Conservation (phyloP, 176 grass and related monocot species). For the Bonia amplexicaulis region DNA sequence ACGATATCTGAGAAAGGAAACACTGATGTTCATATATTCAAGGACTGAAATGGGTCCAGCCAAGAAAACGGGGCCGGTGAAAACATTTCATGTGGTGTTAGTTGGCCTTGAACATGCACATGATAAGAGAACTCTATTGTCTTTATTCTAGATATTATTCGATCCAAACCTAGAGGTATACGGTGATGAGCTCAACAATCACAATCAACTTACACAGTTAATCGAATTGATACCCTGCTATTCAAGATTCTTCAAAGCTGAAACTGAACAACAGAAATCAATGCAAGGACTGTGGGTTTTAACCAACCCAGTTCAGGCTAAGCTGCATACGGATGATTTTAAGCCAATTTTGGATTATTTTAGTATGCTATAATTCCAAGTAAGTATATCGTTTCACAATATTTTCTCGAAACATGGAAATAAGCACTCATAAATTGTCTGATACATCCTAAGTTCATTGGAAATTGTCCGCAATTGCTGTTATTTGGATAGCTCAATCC, state of each 20-base stretch:
- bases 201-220: constrained; percentile 21
- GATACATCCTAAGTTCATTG: neutral
- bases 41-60: constrained; percentile 19
- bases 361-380: neutral
- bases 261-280: constrained; percentile 9
- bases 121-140: constrained; percentile 19
- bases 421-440: neutral
- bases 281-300: neutral
- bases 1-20: constrained; percentile 17
- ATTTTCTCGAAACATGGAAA: neutral
- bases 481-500: constrained; percentile 8
- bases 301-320: neutral
- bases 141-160: constrained; percentile 30
- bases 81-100: constrained; percentile 40
- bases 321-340: neutral
- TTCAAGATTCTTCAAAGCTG: constrained; percentile 1
- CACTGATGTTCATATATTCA: constrained; percentile 20
- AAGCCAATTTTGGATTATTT: neutral
- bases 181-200: constrained; percentile 14
- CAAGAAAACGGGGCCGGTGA: neutral
- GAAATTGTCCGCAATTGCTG: neutral
- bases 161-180: constrained; percentile 11
- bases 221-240: neutral
- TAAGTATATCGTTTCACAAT: neutral
- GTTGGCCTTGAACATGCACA: neutral